These are phyloP conservation scores for Leishmania lainsoni DNA, from an alignment of 208 protist genomes.

Conservation along the genomic window DNA sequence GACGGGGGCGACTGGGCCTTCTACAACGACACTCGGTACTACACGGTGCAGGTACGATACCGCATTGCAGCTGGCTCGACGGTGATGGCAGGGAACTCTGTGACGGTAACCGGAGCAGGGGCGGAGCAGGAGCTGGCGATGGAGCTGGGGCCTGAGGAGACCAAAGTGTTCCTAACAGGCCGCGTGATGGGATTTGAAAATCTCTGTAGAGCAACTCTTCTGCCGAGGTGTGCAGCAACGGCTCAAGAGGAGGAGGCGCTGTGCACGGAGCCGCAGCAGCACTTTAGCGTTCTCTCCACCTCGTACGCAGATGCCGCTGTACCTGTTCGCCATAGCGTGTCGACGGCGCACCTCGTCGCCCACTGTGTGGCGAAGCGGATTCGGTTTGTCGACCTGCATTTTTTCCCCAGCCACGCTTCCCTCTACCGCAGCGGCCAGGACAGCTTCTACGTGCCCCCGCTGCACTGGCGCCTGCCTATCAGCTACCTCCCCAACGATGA, in stretches of 20 bases:
- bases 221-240: conserved; percentile 19
- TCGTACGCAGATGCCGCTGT: conserved; percentile 12
- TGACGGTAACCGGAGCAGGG: conserved; percentile 7
- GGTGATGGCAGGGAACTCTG: conserved; percentile 28
- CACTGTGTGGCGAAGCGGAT: conserved; percentile 38
- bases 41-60: conserved; percentile 56
- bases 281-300: conserved; percentile 30
- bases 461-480: conserved; percentile 52
- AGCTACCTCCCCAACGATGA: conserved; percentile 41
- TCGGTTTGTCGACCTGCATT: conserved; percentile 61
- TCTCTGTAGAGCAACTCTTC: conserved; percentile 25
- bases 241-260: conserved; percentile 20
- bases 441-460: conserved; percentile 25
- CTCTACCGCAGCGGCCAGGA: conserved; percentile 34
- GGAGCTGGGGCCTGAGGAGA: conserved; percentile 50
- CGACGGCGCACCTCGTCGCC: conserved; percentile 15
- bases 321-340: conserved; percentile 10
- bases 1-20: conserved; percentile 64
- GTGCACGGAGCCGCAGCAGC: conserved; percentile 11
- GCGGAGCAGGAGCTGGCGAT: conserved; percentile 33
- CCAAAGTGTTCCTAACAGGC: conserved; percentile 43
- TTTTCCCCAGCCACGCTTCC: conserved; percentile 40
- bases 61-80: conserved; percentile 41
- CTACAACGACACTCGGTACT: conserved; percentile 27
- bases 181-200: conserved; percentile 52